phyloP scores from a whole-genome alignment of 2,329 filamentous ascomycete genomes.

The Phyllosticta citribraziliensis region DNA sequence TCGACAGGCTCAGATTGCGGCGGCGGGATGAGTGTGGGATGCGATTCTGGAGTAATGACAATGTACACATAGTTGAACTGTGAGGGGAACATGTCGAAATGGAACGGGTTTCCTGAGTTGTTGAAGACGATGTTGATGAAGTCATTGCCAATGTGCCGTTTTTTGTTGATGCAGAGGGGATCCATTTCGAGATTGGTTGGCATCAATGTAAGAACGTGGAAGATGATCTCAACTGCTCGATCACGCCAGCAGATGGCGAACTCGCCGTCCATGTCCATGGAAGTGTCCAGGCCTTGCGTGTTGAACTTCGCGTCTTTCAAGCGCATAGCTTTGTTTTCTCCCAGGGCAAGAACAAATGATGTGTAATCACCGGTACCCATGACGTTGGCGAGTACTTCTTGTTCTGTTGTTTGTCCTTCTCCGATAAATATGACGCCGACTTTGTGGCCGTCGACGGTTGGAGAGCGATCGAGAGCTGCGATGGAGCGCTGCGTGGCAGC shows the following conservation, averaged over 20 bases:
- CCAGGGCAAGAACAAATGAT: constrained; percentile 71
- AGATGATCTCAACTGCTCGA: constrained; percentile 87
- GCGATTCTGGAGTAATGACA: constrained; percentile 80
- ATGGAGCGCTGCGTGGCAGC: constrained; percentile 66
- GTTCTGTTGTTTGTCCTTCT: constrained; percentile 71
- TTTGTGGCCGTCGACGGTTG: constrained; percentile 90
- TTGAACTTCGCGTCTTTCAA: constrained; percentile 82
- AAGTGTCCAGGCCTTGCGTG: constrained; percentile 77
- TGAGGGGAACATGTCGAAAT: constrained; percentile 84
- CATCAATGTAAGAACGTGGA: constrained; percentile 96
- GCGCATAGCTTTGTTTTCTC: constrained; percentile 58
- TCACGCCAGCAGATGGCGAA: constrained; percentile 93
- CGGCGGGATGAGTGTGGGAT: constrained; percentile 59
- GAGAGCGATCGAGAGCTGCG: constrained; percentile 71
- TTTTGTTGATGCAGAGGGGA: constrained; percentile 68
- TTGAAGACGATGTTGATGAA: constrained; percentile 99
- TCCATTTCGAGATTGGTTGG: constrained; percentile 74
- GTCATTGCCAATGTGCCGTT: constrained; percentile 92
- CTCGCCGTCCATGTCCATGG: constrained; percentile 69
- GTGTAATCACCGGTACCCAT: constrained; percentile 82
- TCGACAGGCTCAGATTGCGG: constrained; percentile 10
- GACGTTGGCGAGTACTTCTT: constrained; percentile 77
- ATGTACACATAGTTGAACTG: constrained; percentile 98
- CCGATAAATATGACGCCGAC: constrained; percentile 91
- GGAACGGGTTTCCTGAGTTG: constrained; percentile 81